Conservation (phyloP, 2,329 filamentous ascomycete species). For the Trichoderma sp. region DNA sequence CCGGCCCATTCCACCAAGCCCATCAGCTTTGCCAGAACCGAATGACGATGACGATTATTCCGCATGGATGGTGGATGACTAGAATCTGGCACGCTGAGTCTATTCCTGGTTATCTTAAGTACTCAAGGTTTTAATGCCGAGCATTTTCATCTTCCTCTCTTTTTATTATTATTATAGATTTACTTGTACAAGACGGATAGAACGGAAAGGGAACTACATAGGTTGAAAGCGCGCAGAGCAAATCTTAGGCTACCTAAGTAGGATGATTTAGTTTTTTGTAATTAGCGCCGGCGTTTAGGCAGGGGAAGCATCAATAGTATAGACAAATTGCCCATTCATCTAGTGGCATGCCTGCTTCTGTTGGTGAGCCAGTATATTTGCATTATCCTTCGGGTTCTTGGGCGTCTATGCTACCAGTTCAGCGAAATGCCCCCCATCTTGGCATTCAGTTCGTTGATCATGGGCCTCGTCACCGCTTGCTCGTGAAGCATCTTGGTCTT, state of each 20-base stretch:
- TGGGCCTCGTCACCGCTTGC: constrained; percentile 36
- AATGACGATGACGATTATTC: constrained; percentile 32
- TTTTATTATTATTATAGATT: not conserved
- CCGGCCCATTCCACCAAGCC: constrained; percentile 23
- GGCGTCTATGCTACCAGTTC: not conserved
- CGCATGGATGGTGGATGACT: constrained; percentile 33
- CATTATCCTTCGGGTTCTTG: not conserved
- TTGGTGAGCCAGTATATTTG: not conserved
- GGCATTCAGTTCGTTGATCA: constrained; percentile 36
- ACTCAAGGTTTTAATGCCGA: not conserved
- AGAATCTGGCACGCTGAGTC: constrained; percentile 4
- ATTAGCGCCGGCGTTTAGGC: constrained; percentile 11
- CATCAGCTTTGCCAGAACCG: not conserved
- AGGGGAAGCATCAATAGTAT: not conserved
- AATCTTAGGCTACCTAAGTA: not conserved
- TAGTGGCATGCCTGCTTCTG: not conserved
- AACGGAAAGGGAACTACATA: not conserved
- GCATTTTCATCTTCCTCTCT: not conserved
- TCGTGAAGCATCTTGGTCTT: constrained; percentile 47
- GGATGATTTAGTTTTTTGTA: not conserved
- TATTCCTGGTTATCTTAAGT: not conserved
- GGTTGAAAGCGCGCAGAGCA: not conserved
- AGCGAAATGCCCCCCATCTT: constrained; percentile 3
- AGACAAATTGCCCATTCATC: not conserved
- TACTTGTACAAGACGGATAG: constrained; percentile 11